These are phyloP conservation scores for Colletotrichum sp. DNA, from an alignment of 2,329 filamentous ascomycete species.

Conservation along the genomic window DNA sequence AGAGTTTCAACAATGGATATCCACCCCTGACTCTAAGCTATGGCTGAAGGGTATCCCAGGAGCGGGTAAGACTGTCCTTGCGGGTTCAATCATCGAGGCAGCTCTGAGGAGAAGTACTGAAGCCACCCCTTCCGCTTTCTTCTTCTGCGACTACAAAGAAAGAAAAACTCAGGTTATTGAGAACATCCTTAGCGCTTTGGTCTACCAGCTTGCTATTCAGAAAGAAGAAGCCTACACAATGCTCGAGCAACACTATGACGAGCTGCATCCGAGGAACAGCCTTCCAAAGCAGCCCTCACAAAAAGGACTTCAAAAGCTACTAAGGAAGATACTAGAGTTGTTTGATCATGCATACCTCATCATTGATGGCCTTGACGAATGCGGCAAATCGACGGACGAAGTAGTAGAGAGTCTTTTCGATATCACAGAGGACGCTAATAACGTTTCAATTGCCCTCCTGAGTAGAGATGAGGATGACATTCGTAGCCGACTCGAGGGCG, in stretches of 20 bases:
- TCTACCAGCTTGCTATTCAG: not conserved
- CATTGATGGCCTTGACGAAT: not conserved
- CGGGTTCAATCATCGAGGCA: not conserved
- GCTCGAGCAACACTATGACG: not conserved
- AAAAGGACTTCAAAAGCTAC: fast-evolving
- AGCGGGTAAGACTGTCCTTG: not conserved
- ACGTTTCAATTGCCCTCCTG: not conserved
- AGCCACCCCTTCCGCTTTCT: not conserved
- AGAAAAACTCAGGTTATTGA: not conserved
- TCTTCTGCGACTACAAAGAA: constrained; percentile 8
- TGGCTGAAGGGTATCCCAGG: constrained; percentile 3
- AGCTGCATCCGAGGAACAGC: not conserved
- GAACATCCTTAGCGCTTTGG: not conserved
- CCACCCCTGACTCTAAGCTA: not conserved
- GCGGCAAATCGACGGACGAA: not conserved
- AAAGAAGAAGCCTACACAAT: not conserved
- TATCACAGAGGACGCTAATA: not conserved
- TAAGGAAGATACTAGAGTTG: not conserved
- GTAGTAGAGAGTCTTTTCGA: not conserved
- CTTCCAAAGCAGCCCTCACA: not conserved
- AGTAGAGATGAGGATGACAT: not conserved
- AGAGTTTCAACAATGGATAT: not conserved
- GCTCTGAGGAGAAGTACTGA: not conserved
- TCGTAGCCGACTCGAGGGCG: not conserved
- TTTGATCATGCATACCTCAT: not conserved